Evolutionary conservation across 116 monocot species (phyloP).

Genomic region (Papilionanthe hybrid): DNA sequence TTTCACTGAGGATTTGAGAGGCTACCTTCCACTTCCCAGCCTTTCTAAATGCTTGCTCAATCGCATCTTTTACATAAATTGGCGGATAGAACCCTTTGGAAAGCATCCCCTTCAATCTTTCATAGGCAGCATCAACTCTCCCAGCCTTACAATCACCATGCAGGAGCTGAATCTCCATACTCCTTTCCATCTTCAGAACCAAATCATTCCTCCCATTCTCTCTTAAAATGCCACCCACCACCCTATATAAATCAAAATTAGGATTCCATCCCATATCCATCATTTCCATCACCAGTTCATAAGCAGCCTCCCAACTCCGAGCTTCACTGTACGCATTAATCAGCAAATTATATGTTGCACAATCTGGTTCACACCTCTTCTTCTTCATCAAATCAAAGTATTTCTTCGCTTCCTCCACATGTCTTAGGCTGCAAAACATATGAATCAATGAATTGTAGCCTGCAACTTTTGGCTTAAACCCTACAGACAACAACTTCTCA

Average conservation of each 20-base stretch:
- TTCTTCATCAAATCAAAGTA: constrained; percentile 33
- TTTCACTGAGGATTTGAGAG: too few species aligned
- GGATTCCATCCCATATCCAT: constrained; percentile 26
- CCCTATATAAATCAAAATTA: constrained; percentile 18
- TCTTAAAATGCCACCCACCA: constrained; percentile 21
- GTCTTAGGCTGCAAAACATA: constrained; percentile 24
- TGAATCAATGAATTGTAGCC: constrained; percentile 31
- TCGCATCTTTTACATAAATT: constrained; percentile 22
- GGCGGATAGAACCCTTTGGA: constrained; percentile 24
- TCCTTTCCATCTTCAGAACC: constrained; percentile 24
- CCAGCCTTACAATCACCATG: constrained; percentile 27
- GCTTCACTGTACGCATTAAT: constrained; percentile 22
- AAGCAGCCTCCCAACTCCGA: constrained; percentile 26
- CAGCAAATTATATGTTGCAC: constrained; percentile 27
- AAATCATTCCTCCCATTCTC: constrained; percentile 19
- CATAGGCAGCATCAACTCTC: constrained; percentile 27
- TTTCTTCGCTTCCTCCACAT: constrained; percentile 17
- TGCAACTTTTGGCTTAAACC: constrained; percentile 24
- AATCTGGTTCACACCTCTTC: constrained; percentile 29
- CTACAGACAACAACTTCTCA: constrained; percentile 17
- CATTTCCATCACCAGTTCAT: constrained; percentile 34
- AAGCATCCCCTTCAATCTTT: constrained; percentile 22
- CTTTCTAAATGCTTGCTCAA: constrained; percentile 19
- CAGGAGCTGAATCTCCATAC: constrained; percentile 21
- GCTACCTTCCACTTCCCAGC: background rate